Evolutionary conservation across 768 basidiomycete species (phyloP).

Genomic region (Hygrocybe coccinea): DNA sequence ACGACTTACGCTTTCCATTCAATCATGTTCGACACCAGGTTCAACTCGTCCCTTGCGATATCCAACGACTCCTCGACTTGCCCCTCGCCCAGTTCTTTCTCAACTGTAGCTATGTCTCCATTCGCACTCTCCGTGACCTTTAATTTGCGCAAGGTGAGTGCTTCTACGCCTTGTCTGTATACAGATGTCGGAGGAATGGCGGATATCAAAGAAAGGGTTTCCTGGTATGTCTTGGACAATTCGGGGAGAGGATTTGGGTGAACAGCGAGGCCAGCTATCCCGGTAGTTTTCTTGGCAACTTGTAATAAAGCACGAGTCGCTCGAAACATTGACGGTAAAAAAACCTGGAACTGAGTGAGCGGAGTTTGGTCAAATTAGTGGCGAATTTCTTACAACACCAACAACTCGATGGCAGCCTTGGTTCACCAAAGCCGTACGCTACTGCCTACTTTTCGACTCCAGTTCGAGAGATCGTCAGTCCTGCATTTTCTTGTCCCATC

Average conservation of each 20-base stretch:
- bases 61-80: slow-evolving; percentile 83
- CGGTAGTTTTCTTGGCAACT: slow-evolving; percentile 74
- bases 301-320: slow-evolving; percentile 67
- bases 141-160: slow-evolving; percentile 76
- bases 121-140: slow-evolving; percentile 63
- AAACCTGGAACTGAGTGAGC: slow-evolving; percentile 21
- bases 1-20: slow-evolving; percentile 88
- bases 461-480: not conserved
- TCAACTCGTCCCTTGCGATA: slow-evolving; percentile 78
- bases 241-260: slow-evolving; percentile 82
- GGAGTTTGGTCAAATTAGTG: slow-evolving; percentile 6
- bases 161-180: slow-evolving; percentile 86
- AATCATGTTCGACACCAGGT: slow-evolving; percentile 74
- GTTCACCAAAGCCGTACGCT: slow-evolving; percentile 24
- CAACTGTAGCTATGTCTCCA: slow-evolving; percentile 61
- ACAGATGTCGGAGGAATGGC: slow-evolving; percentile 76
- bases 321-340: slow-evolving; percentile 78
- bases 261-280: slow-evolving; percentile 77
- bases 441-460: slow-evolving; percentile 11
- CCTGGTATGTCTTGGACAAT: slow-evolving; percentile 68
- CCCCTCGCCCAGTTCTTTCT: slow-evolving; percentile 75
- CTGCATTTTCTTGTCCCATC: not conserved
- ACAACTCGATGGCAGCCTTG: slow-evolving; percentile 32
- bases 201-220: slow-evolving; percentile 65
- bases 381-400: slow-evolving; percentile 28